Evolutionary conservation across 208 protist species (phyloP), one percentile per base, ranked within the genome.

Genomic region (Sergeia podlipaevii): DNA sequence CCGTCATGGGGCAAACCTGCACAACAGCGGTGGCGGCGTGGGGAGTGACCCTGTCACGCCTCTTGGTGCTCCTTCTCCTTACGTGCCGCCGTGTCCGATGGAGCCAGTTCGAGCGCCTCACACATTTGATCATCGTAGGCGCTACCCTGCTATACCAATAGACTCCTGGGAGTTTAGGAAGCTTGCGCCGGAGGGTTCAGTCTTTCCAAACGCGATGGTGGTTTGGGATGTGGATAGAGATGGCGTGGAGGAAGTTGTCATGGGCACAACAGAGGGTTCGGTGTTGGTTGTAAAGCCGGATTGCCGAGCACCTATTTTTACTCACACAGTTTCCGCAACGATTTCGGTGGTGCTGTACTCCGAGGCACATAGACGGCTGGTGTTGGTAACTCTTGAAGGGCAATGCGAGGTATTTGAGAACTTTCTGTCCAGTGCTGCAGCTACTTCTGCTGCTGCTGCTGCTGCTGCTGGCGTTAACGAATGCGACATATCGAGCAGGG

Each of bases 91-190:
- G n/a, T n/a, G n/a, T n/a, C n/a, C n/a, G n/a, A n/a, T n/a, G n/a
- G n/a, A n/a, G n/a, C n/a, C n/a, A n/a, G n/a, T n/a, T n/a, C n/a
- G n/a, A n/a, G n/a, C n/a, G n/a, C n/a, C n/a, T n/a, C 29, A 18
- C 13, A 30, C 43, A 3, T 54, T 44, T 42, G 26, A 4, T 37
- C 29, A 27, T 30, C 32, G 41, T 24, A 41, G 26, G 30, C 54
- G 55, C 11, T 13, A 65, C 26, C 83, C 85, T 3, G 77, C 85
- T 24, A 81, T 93, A 21, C 69, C 83, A 1, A 27, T 83, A 4
- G 85, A 96, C 59, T 84, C 74, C 60, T 96, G 89, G 85, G 83
- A 89, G 68, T 79, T 96, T 49, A 79, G 85, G 20, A 89, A 82
- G 51, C 64, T 93, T 23, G 74, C 74, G 11, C 39, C 65, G 7